phyloP scores from a whole-genome alignment of 495 filamentous ascomycete genomes.

The Penicillium cinerascens region DNA sequence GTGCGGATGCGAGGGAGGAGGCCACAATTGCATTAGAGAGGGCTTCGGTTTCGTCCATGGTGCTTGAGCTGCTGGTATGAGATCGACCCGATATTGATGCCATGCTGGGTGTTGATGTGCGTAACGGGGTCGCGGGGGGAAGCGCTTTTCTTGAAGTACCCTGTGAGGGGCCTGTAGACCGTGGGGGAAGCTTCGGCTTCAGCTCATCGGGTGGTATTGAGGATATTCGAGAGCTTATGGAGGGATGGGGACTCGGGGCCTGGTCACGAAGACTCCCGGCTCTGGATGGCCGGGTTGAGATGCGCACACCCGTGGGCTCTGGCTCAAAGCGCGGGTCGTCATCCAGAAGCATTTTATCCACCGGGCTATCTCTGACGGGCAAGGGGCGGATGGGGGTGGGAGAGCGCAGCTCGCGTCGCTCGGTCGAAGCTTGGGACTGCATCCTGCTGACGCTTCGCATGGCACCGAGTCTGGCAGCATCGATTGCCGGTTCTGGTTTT shows the following conservation, averaged over 20 bases:
- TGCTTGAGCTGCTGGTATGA: conserved; percentile 28
- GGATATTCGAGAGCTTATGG: conserved; percentile 12
- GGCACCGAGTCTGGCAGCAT: conserved; percentile 20
- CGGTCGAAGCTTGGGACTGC: conserved; percentile 10
- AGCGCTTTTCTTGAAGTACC: conserved; percentile 16
- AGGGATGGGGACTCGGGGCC: conserved; percentile 16
- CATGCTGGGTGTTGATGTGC: conserved; percentile 26
- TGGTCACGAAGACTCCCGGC: conserved; percentile 7
- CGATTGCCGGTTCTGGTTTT: conserved; percentile 2
- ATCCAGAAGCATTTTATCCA: conserved; percentile 17
- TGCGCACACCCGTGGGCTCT: conserved; percentile 2
- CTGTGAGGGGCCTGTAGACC: conserved; percentile 15
- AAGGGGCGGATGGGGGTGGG: conserved; percentile 15
- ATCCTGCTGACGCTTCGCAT: conserved; percentile 21
- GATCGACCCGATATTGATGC: conserved; percentile 26
- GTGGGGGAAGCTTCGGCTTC: conserved; percentile 28
- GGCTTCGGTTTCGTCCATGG: conserved; percentile 35
- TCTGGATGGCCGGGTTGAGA: conserved; percentile 11
- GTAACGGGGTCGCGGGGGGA: conserved; percentile 6
- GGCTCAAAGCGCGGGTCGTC: conserved; percentile 6
- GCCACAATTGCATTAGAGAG: conserved; percentile 79
- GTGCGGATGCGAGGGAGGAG: conserved; percentile 74
- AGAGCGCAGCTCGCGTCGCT: conserved; percentile 12
- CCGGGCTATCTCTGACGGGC: background rate
- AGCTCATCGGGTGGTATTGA: conserved; percentile 15